phyloP scores from a whole-genome alignment of 2,329 filamentous ascomycete species.

The Acrodontium crateriforme region DNA sequence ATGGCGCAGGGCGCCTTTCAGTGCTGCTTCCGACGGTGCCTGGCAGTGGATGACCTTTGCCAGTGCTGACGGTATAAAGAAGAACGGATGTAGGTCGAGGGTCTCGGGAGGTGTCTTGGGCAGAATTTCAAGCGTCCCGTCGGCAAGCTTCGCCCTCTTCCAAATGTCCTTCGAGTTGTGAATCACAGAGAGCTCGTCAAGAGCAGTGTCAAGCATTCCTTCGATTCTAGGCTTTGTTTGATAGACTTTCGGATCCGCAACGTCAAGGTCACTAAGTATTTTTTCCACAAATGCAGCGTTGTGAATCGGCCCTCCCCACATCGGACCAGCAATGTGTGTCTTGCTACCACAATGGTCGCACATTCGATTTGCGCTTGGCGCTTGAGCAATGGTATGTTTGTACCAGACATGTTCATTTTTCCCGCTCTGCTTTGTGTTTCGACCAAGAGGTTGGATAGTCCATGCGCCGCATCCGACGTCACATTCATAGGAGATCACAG shows the following conservation, averaged over 20 bases:
- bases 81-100: constrained; percentile 70
- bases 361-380: constrained; percentile 47
- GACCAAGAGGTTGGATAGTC: constrained; percentile 66
- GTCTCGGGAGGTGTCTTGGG: constrained; percentile 44
- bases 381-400: constrained; percentile 65
- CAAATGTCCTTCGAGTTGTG: constrained; percentile 2
- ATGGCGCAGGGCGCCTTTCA: constrained; percentile 68
- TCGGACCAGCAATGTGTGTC: constrained; percentile 80
- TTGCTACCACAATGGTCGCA: constrained; percentile 79
- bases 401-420: constrained; percentile 57
- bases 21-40: constrained; percentile 62
- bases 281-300: constrained; percentile 68
- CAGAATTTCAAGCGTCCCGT: constrained; percentile 13
- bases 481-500: constrained; percentile 86
- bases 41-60: constrained; percentile 65
- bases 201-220: constrained; percentile 79
- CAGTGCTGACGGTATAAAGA: constrained; percentile 62
- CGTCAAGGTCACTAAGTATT: constrained; percentile 59
- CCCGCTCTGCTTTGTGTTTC: constrained; percentile 50
- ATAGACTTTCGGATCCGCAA: constrained; percentile 55
- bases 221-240: constrained; percentile 68
- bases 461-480: constrained; percentile 85
- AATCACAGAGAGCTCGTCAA: constrained; percentile 50
- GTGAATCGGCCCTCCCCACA: constrained; percentile 87
- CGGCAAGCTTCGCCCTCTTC: neutral